Conservation (phyloP, 768 basidiomycete species). For the Tremella yokohamensis region DNA sequence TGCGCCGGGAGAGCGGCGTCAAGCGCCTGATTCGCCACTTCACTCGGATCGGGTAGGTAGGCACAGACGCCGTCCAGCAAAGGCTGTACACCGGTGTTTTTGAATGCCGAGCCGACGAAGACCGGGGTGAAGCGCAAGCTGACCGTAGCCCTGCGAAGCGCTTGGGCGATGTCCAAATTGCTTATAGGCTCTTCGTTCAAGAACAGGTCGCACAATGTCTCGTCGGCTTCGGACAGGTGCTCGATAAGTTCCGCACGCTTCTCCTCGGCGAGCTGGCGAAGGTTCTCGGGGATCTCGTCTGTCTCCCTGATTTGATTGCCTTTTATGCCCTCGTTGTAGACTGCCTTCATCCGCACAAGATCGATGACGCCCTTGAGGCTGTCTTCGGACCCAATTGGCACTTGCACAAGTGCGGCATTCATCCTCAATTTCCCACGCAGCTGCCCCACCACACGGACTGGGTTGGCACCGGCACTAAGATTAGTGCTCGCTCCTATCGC, state of each 20-base stretch:
- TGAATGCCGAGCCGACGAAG: slow-evolving; percentile 93
- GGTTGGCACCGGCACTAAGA: slow-evolving; percentile 86
- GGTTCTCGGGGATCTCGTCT: slow-evolving; percentile 78
- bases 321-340: slow-evolving; percentile 91
- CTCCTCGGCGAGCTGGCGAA: slow-evolving; percentile 68
- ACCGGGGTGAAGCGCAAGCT: slow-evolving; percentile 90
- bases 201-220: slow-evolving; percentile 85
- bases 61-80: slow-evolving; percentile 89
- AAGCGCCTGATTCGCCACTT: slow-evolving; percentile 72
- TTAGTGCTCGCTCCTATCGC: background rate
- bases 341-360: slow-evolving; percentile 85
- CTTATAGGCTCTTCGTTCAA: slow-evolving; percentile 76
- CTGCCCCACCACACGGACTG: slow-evolving; percentile 89
- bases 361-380: slow-evolving; percentile 88
- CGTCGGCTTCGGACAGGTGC: slow-evolving; percentile 92
- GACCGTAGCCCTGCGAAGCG: slow-evolving; percentile 85
- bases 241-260: slow-evolving; percentile 92
- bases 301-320: slow-evolving; percentile 76
- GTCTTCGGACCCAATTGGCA: slow-evolving; percentile 88
- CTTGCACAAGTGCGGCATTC: slow-evolving; percentile 88
- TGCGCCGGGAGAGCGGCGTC: slow-evolving; percentile 60
- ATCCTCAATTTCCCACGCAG: slow-evolving; percentile 87
- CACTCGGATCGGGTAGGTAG: slow-evolving; percentile 87
- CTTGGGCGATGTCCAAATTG: slow-evolving; percentile 68
- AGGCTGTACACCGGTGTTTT: slow-evolving; percentile 92